These are phyloP conservation scores for Acephala macrosclerotiorum DNA, from an alignment of 2,329 filamentous ascomycete species.

Conservation along the genomic window DNA sequence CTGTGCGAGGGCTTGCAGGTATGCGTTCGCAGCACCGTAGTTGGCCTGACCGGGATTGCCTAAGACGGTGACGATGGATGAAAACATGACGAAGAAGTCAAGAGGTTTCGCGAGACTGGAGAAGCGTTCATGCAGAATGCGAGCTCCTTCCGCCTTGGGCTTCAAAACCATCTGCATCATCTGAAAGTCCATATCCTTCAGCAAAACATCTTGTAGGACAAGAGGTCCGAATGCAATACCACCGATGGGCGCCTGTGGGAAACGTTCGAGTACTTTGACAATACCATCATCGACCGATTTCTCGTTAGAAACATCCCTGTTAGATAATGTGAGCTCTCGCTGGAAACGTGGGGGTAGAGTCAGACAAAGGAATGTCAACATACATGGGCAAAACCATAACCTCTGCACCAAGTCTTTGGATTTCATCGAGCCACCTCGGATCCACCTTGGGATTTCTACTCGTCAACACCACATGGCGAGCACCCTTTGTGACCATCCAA, in stretches of 20 bases:
- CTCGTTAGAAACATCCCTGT: constrained; percentile 10
- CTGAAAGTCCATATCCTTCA: too few species aligned
- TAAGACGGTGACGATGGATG: background rate
- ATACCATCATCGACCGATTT: constrained; percentile 2
- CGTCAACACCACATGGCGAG: background rate
- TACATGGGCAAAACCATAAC: constrained; percentile 5
- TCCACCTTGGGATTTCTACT: background rate
- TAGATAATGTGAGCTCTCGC: too few species aligned
- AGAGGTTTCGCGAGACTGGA: too few species aligned
- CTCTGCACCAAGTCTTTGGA: background rate
- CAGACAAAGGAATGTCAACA: background rate
- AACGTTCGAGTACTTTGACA: background rate
- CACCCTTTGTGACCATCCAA: constrained; percentile 2
- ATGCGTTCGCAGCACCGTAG: background rate
- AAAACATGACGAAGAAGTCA: constrained; percentile 3
- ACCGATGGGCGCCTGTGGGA: too few species aligned
- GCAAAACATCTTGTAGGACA: too few species aligned
- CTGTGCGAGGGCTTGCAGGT: background rate
- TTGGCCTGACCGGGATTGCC: background rate
- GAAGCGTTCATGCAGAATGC: too few species aligned
- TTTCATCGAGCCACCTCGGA: constrained; percentile 4
- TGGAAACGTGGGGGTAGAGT: background rate
- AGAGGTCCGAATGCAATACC: too few species aligned
- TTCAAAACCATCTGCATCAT: too few species aligned
- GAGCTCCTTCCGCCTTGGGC: too few species aligned